Evolutionary conservation across 768 basidiomycete species (phyloP).

Genomic region (Termitomyces sp.): DNA sequence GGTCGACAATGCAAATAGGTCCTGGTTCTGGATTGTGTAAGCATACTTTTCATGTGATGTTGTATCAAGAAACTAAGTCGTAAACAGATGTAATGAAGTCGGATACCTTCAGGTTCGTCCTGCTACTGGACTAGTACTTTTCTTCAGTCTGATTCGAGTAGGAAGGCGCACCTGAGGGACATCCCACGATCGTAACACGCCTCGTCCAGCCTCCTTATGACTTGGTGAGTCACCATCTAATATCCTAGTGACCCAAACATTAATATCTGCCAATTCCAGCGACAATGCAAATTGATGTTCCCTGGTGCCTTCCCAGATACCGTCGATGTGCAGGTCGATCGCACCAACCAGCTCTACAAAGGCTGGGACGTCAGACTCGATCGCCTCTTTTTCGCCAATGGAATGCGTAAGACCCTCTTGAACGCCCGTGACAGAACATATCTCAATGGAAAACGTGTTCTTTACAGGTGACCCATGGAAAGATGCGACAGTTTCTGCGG

Average conservation of each 20-base stretch:
- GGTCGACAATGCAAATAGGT: constrained; percentile 52
- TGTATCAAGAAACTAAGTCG: not conserved
- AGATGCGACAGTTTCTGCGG: constrained; percentile 63
- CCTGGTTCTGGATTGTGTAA: constrained; percentile 72
- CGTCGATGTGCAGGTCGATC: constrained; percentile 37
- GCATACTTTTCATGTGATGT: constrained; percentile 12
- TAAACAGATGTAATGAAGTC: constrained; percentile 60
- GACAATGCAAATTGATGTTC: constrained; percentile 69
- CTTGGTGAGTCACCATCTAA: constrained; percentile 30
- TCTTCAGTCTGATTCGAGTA: constrained; percentile 10
- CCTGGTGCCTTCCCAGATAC: constrained; percentile 49
- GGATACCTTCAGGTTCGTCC: constrained; percentile 49
- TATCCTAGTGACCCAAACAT: not conserved
- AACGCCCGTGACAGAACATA: not conserved
- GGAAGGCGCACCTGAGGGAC: constrained; percentile 37
- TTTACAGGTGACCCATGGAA: constrained; percentile 67
- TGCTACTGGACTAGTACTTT: not conserved
- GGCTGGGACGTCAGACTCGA: constrained; percentile 62
- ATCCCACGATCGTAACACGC: constrained; percentile 49
- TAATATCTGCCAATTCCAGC: constrained; percentile 28
- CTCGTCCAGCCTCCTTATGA: constrained; percentile 54
- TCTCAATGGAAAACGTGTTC: not conserved
- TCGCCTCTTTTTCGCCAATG: constrained; percentile 67
- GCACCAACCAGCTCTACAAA: constrained; percentile 46
- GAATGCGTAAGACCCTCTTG: constrained; percentile 46